These are phyloP conservation scores for Vanrija humicola DNA, from an alignment of 1,284 basidiomycete species.

Conservation along the genomic window DNA sequence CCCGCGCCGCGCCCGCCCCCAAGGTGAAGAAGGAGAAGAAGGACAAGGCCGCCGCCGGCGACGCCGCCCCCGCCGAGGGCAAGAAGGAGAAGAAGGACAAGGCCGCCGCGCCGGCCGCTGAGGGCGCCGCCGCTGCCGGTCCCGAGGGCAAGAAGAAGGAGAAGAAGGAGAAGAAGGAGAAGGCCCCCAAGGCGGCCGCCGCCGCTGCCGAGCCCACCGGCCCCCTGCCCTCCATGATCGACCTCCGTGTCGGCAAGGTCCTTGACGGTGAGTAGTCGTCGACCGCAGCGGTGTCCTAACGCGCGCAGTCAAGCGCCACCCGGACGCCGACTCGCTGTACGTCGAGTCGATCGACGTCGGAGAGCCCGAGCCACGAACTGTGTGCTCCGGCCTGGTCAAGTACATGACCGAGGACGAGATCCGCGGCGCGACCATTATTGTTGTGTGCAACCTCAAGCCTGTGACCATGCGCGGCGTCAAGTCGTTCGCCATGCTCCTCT, in stretches of 20 bases:
- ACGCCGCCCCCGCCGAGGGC: constrained; percentile 26
- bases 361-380: constrained; percentile 84
- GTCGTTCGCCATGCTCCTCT: constrained; percentile 94
- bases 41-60: constrained; percentile 49
- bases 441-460: constrained; percentile 88
- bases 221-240: constrained; percentile 87
- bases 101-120: constrained; percentile 26
- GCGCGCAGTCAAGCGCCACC: constrained; percentile 76
- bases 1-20: constrained; percentile 63
- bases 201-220: constrained; percentile 62
- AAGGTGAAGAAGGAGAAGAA: constrained; percentile 69
- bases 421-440: constrained; percentile 76
- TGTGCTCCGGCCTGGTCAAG: constrained; percentile 90
- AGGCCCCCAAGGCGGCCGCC: constrained; percentile 34
- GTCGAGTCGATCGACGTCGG: constrained; percentile 91
- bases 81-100: constrained; percentile 36
- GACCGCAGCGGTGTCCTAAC: background rate
- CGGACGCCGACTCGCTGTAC: constrained; percentile 88
- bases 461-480: constrained; percentile 93
- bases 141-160: constrained; percentile 51
- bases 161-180: constrained; percentile 54
- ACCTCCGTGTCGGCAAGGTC: constrained; percentile 84
- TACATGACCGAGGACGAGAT: constrained; percentile 93
- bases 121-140: constrained; percentile 14
- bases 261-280: constrained; percentile 65